Base-by-base conservation (phyloP, 2,329 filamentous ascomycete species). In the Westerdykella aurantiaca region DNA sequence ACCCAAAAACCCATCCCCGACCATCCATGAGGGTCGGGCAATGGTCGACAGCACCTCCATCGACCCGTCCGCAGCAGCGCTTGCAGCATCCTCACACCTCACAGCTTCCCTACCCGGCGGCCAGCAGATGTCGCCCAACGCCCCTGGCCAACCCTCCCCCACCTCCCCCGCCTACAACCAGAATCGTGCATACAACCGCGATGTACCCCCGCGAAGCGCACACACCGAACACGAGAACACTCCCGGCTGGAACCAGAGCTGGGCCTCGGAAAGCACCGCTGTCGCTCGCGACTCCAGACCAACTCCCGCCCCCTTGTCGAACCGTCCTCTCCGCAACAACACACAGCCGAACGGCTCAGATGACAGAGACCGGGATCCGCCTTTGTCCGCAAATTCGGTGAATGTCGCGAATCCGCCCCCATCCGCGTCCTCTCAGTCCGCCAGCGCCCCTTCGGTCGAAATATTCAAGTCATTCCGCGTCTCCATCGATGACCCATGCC, bases 381-480 rank as follows among this genome's bases (percentile, higher is more conserved):
- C 66, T 18, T 51, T 66, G 6, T 67, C 66, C 25, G 66, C 55
- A 31, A 63, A 63, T 44, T 59, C 62, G n/a, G 49, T 52, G 2
- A 46, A 43, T 1, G 42, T 48, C 3, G 34, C 25, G 16, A 44
- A 31, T 35, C 11, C 45, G 9, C 39, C 42, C 1, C 42, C 58
- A n/a, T 49, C 54, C 40, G 41, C 51, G 17, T 50, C 58, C 31
- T 38, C 54, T 23, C 53, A 41, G 47, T 43, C 60, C 1, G 65
- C 64, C 11, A 56, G 64, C 42, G 75, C 75, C 48, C 71, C 72
- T 10, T 71, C 74, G 55, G 90, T 96, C 47, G 93, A 98, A 68
- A 96, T 98, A 47, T 97, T 97, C 81, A 98, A 98, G 68, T 95
- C 88, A 1, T 98, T 98, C 78, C 84, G 91, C 33, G 93, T 98